These are phyloP conservation scores for Chalaropsis thielavioides DNA, from an alignment of 2,329 filamentous ascomycete genomes.

Conservation along the genomic window DNA sequence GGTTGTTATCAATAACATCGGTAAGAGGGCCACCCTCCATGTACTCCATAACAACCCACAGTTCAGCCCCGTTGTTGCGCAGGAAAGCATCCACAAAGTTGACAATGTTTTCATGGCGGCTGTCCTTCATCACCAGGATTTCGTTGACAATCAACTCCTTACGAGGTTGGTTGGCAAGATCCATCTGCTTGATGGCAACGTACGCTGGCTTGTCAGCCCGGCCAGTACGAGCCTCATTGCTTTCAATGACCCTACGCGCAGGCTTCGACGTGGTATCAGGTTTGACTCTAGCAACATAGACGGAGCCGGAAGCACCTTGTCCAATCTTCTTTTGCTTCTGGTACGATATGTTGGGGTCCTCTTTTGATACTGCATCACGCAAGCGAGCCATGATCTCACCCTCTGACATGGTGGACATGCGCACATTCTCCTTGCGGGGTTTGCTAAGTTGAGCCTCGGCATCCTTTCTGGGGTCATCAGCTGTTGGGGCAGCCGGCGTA, in stretches of 20 bases:
- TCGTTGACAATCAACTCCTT: constrained; percentile 99
- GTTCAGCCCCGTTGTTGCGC: constrained; percentile 80
- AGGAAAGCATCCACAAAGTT: constrained; percentile 97
- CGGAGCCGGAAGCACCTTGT: constrained; percentile 91
- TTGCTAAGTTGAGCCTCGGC: constrained; percentile 83
- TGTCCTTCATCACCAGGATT: constrained; percentile 99
- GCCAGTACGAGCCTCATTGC: constrained; percentile 50
- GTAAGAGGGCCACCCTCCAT: constrained; percentile 98
- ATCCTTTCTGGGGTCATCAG: constrained; percentile 60
- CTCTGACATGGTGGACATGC: constrained; percentile 98
- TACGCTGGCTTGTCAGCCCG: constrained; percentile 39
- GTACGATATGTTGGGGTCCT: constrained; percentile 87
- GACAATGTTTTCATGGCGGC: constrained; percentile 94
- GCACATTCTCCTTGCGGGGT: constrained; percentile 77
- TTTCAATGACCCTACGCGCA: constrained; percentile 62
- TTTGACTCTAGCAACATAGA: constrained; percentile 94
- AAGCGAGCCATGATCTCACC: constrained; percentile 93
- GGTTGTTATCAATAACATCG: constrained; percentile 97
- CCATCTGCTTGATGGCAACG: constrained; percentile 99
- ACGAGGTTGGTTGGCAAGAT: constrained; percentile 86
- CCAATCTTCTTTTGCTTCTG: constrained; percentile 99
- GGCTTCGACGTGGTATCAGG: constrained; percentile 69
- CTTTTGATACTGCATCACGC: constrained; percentile 86
- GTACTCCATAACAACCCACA: constrained; percentile 99
- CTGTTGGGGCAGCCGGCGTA: constrained; percentile 32